Evolutionary conservation across 768 basidiomycete species (phyloP).

Genomic region (Gymnopilus junonius): DNA sequence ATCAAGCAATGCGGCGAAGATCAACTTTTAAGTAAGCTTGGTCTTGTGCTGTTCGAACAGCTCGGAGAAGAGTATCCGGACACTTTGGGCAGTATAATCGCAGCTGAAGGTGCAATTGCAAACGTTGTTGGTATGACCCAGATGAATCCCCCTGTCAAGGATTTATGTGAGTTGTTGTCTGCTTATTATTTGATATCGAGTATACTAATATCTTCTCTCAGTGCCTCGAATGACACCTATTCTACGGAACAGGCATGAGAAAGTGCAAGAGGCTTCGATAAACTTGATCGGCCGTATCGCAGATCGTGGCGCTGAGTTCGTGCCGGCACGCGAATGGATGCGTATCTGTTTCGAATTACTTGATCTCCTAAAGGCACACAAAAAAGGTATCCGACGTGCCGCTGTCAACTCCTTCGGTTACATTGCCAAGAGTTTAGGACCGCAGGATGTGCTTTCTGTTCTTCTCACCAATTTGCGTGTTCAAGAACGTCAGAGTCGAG

Average conservation of each 20-base stretch:
- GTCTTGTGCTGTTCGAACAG: conserved; percentile 96
- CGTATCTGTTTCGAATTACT: conserved; percentile 98
- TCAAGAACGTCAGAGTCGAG: conserved; percentile 98
- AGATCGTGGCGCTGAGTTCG: conserved; percentile 98
- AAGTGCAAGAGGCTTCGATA: conserved; percentile 99
- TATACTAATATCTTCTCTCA: conserved; percentile 34
- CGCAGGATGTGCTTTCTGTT: conserved; percentile 96
- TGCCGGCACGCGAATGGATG: conserved; percentile 99
- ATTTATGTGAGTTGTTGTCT: conserved; percentile 76
- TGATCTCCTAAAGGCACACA: conserved; percentile 97
- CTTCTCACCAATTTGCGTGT: conserved; percentile 95
- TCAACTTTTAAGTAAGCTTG: conserved; percentile 92
- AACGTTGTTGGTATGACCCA: conserved; percentile 99
- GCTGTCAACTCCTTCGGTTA: conserved; percentile 99
- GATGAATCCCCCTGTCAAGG: conserved; percentile 99
- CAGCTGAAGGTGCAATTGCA: conserved; percentile 97
- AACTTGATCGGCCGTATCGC: conserved; percentile 99
- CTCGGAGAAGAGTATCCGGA: conserved; percentile 99
- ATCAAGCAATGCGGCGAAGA: conserved; percentile 99
- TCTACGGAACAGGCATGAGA: conserved; percentile 97
- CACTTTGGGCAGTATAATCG: conserved; percentile 98
- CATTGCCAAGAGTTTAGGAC: conserved; percentile 98
- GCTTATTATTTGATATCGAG: neutral
- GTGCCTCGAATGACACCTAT: conserved; percentile 99
- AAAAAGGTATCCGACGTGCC: conserved; percentile 97